Evolutionary conservation across 2,329 filamentous ascomycete species (phyloP), one percentile per base, ranked within the genome.

Genomic region (Trichoderma guizhouense): DNA sequence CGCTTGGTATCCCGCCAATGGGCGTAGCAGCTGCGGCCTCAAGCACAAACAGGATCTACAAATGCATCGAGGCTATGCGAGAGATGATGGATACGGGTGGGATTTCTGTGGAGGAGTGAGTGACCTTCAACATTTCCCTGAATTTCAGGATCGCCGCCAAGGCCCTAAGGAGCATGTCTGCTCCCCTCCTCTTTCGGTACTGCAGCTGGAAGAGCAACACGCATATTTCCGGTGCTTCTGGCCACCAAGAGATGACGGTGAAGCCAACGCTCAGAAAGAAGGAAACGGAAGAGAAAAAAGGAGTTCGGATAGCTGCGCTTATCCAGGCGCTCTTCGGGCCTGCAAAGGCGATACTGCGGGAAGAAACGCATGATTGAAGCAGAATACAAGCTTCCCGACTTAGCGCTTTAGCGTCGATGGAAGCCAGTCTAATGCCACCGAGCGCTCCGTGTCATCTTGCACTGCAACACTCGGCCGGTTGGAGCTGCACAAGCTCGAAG

Each of bases 91-190:
- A 28, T n/a, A 30, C 36, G 11, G 21, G 39, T 21, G 34, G 53
- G 24, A 43, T 28, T 67, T 15, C 8, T 43, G 64, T 24, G 34
- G 57, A 53, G 65, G 36, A 61, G 18, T 26, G 34, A 24, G 11
- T 26, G 34, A 24, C 43, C 12, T 53, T 61, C 12, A 30, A 24
- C 47, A n/a, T 15, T 69, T 34, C 15, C 67, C 30, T 69, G 57
- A 69, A 69, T 69, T 69, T 69, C 67, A 69, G 67, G 67, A 69
- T 69, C 8, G 28, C 8, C 39, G 67, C 67, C 67, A 69, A 69
- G 67, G 28, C 55, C 55, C 55, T 51, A 69, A 28, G 55, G 62
- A 62, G 67, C 39, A 34, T 32, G n/a, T 62, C 15, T 28, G 32
- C 39, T 67, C 67, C 55, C 57, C 67, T 62, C 67, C 28, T 69